A percentile compares a stretch with the other conserved stretches of the same genome.
phyloP scores from a whole-genome alignment of 1,139 yeast genomes.

The Candida sp. region DNA sequence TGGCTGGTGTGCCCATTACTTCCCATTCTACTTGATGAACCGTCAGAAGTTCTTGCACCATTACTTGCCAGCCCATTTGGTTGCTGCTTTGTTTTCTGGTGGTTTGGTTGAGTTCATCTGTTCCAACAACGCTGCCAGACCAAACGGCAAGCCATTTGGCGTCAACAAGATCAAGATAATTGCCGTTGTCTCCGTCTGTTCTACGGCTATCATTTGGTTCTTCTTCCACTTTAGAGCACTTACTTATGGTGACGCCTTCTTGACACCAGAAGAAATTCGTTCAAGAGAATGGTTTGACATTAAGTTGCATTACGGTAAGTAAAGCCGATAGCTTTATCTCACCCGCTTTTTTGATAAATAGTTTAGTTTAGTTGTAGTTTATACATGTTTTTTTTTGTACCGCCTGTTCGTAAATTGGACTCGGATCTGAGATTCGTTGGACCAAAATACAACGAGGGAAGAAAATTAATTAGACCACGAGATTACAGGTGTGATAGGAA shows the following conservation, averaged over 20 bases:
- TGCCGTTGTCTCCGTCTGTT: constrained; percentile 41
- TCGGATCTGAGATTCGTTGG: not conserved
- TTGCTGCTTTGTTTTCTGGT: constrained; percentile 86
- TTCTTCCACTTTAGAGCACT: constrained; percentile 83
- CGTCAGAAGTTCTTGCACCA: constrained; percentile 96
- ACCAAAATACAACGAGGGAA: not conserved
- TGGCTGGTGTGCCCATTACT: constrained; percentile 90
- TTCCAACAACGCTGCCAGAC: constrained; percentile 54
- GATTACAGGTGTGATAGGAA: too few species aligned
- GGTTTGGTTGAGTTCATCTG: constrained; percentile 80
- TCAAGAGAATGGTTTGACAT: constrained; percentile 85
- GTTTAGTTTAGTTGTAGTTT: not conserved
- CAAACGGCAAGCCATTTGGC: constrained; percentile 20
- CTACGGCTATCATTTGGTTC: constrained; percentile 58
- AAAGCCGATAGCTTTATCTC: constrained; percentile 13
- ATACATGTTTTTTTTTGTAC: not conserved
- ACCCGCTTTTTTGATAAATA: not conserved
- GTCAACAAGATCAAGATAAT: constrained; percentile 29
- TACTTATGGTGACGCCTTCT: constrained; percentile 77
- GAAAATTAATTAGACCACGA: not conserved
- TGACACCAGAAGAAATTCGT: constrained; percentile 66
- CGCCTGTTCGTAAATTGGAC: not conserved
- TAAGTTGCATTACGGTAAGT: constrained; percentile 84
- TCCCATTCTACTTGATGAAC: constrained; percentile 90
- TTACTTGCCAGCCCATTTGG: constrained; percentile 93